A percentile compares a stretch with the other conserved stretches of the same genome.
Evolutionary conservation across 129 eudicot species (phyloP).

Genomic region (Erigeron canadensis): DNA sequence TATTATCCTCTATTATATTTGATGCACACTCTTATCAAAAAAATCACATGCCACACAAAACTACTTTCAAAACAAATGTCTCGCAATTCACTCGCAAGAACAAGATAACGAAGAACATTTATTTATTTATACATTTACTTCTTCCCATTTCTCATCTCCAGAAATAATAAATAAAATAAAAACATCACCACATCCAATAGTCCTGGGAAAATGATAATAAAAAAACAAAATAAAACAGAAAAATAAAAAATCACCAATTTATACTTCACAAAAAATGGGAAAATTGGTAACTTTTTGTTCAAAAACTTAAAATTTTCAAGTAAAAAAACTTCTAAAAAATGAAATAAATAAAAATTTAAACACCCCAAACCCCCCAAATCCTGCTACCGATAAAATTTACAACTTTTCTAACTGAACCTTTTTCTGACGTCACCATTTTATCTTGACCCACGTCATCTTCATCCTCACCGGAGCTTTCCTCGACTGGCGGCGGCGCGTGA

Average conservation of each 20-base stretch:
- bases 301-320: background rate
- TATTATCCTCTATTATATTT: too few species aligned
- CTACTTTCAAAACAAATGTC: background rate
- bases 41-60: too few species aligned
- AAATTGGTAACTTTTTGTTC: conserved; percentile 24
- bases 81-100: background rate
- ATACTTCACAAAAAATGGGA: conserved; percentile 25
- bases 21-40: too few species aligned
- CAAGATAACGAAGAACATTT: background rate
- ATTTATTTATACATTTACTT: too few species aligned
- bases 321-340: too few species aligned
- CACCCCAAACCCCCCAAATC: conserved; percentile 62
- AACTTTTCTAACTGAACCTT: conserved; percentile 43
- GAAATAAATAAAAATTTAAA: conserved; percentile 12
- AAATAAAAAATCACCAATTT: conserved; percentile 11
- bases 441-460: conserved; percentile 13
- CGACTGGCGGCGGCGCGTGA: conserved; percentile 28
- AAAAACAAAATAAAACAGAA: background rate
- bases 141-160: conserved; percentile 5
- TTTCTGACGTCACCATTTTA: conserved; percentile 17
- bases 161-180: too few species aligned
- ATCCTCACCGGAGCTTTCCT: background rate
- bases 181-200: too few species aligned
- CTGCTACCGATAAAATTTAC: conserved; percentile 52
- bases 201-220: too few species aligned